Conservation (phyloP, 768 basidiomycete genomes). For the Sarcodon sp. region DNA sequence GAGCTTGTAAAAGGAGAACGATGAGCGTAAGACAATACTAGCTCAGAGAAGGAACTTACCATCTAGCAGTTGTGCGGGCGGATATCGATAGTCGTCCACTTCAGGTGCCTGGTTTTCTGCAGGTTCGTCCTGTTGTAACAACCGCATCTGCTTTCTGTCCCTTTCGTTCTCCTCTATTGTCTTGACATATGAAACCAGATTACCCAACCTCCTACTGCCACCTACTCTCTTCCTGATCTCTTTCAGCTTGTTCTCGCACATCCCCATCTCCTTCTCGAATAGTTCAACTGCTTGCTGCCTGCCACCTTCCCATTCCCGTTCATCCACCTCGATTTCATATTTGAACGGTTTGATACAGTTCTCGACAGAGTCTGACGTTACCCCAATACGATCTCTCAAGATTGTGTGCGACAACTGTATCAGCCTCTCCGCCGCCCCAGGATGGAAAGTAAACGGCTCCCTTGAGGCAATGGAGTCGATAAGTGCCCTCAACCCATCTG, state of each 20-base stretch:
- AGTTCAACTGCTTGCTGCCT: slow-evolving; percentile 61
- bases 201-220: slow-evolving; percentile 65
- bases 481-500: slow-evolving; percentile 80
- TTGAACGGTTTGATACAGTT: slow-evolving; percentile 99
- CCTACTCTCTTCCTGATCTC: slow-evolving; percentile 86
- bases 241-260: slow-evolving; percentile 80
- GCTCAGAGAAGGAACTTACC: slow-evolving; percentile 32
- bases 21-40: not conserved
- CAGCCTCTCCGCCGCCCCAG: slow-evolving; percentile 77
- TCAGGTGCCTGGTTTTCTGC: slow-evolving; percentile 43
- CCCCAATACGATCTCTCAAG: slow-evolving; percentile 80
- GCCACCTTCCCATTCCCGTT: slow-evolving; percentile 85
- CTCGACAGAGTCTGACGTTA: slow-evolving; percentile 98
- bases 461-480: slow-evolving; percentile 82
- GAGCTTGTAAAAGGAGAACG: slow-evolving; percentile 38
- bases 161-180: slow-evolving; percentile 67
- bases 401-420: slow-evolving; percentile 89
- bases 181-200: slow-evolving; percentile 71
- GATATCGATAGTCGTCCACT: slow-evolving; percentile 78
- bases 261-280: slow-evolving; percentile 70
- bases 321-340: slow-evolving; percentile 93
- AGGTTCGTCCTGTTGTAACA: slow-evolving; percentile 25
- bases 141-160: slow-evolving; percentile 41
- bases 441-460: slow-evolving; percentile 90
- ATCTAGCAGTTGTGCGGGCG: slow-evolving; percentile 83